phyloP scores from a whole-genome alignment of 257 asterid genomes.

The Fraxinus cuspidata region DNA sequence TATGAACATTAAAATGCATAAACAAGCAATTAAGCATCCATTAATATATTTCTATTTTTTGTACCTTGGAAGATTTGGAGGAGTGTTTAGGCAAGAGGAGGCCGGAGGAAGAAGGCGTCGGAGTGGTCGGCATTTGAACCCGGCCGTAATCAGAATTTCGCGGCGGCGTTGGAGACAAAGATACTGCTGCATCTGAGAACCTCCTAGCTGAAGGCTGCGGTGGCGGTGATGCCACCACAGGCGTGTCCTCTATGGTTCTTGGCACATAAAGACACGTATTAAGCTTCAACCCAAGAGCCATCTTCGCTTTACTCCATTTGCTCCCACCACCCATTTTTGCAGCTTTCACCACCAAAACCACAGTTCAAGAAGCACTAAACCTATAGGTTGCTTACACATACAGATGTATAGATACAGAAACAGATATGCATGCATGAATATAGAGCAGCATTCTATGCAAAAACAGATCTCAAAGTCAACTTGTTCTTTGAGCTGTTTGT shows the following conservation, averaged over 20 bases:
- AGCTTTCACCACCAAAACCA: not conserved
- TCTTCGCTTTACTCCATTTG: conserved; percentile 77
- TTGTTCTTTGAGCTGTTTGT: not conserved
- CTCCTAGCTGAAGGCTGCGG: conserved; percentile 22
- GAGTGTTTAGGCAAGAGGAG: conserved; percentile 55
- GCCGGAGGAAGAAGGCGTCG: conserved; percentile 80
- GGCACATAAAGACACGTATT: conserved; percentile 64
- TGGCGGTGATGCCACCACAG: not conserved
- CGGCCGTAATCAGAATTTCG: conserved; percentile 31
- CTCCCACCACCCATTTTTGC: conserved; percentile 53
- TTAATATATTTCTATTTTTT: not conserved
- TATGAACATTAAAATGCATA: not conserved
- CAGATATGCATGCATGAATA: conserved; percentile 1
- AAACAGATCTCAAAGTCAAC: conserved; percentile 7
- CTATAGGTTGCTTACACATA: not conserved
- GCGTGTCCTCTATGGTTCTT: conserved; percentile 39
- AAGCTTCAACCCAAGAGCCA: conserved; percentile 64
- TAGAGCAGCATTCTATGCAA: not conserved
- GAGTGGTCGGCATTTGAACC: conserved; percentile 58
- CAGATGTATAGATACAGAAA: not conserved
- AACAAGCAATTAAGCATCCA: not conserved
- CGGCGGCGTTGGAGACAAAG: conserved; percentile 40
- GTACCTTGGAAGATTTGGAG: conserved; percentile 63
- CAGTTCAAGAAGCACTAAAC: conserved; percentile 16
- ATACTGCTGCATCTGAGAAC: conserved; percentile 44